Base-by-base conservation (phyloP, 1,284 basidiomycete species). In the Singerocomus inundabilis region DNA sequence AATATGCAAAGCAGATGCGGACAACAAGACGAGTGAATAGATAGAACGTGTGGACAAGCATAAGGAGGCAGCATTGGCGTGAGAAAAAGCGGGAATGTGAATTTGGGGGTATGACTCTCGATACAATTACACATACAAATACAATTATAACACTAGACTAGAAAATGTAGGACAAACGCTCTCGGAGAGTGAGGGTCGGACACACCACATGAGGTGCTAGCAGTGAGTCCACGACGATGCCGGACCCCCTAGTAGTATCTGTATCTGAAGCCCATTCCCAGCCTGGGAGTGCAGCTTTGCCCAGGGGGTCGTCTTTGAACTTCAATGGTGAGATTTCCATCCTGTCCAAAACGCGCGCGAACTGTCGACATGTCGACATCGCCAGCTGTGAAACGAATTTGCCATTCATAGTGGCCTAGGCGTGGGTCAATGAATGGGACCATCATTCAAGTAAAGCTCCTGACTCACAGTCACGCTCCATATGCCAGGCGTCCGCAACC, bases 401-500 rank as follows among this genome's bases (percentile, higher is more conserved):
- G 69, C 80, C 80, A 81, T 54, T 81, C 79, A 50, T 74, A 81
- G 59, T 80, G 79, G 57, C 76, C 79, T 81, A 41, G 18, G 25
- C 15, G 44, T 33, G 29, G 50, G 15, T 38, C 15, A 47, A 44
- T 44, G 45, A 60, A 44, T 21, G 38, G 25, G 28, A 35, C 15
- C 40, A 44, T 42, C 39, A 43, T 41, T 31, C 33, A 39, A 41
- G 7, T 11, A 40, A 44, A 31, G 8, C 7, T 44, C 50, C 43
- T 32, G 30, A 71, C 77, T 66, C 61, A 80, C 77, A 78, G 51
- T 78, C 74, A 44, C 55, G 63, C 54, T 81, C 79, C 64, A 76
- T 71, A 62, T 81, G 75, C 79, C 80, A 81, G 33, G 76, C 79
- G 59, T 82, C 79, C 29, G 79, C 80, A 33, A 81, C 71, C 9